Conservation (phyloP, 1,284 basidiomycete genomes). For the Filobasidium uniguttulatum region DNA sequence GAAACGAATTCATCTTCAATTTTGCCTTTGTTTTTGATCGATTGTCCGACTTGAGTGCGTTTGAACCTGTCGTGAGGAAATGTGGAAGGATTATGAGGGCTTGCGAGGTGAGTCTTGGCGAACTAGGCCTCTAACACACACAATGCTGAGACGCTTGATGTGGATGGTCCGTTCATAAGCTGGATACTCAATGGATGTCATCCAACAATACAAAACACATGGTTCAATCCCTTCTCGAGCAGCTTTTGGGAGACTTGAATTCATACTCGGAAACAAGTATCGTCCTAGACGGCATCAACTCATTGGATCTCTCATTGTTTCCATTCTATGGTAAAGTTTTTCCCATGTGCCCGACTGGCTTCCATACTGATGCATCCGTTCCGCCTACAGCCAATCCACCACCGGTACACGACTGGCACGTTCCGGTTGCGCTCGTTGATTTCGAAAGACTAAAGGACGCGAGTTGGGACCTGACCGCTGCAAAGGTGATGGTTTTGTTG, state of each 20-base stretch:
- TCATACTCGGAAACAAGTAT: conserved; percentile 93
- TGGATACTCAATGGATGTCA: conserved; percentile 80
- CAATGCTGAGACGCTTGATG: background rate
- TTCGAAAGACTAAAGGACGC: conserved; percentile 64
- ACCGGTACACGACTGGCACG: conserved; percentile 82
- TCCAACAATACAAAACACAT: conserved; percentile 53
- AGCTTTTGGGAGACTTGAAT: conserved; percentile 92
- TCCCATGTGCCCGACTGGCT: background rate
- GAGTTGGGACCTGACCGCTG: conserved; percentile 94
- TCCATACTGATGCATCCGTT: background rate
- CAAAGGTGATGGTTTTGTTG: too few relatives aligned
- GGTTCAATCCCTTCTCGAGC: conserved; percentile 79
- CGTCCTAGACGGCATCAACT: conserved; percentile 72
- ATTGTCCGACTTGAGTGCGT: conserved; percentile 74
- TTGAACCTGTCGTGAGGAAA: conserved; percentile 91
- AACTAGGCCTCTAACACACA: background rate
- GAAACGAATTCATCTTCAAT: conserved; percentile 89
- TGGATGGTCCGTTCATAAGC: conserved; percentile 40
- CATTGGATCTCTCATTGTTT: conserved; percentile 86
- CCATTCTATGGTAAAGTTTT: conserved; percentile 61
- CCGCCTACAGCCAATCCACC: conserved; percentile 69
- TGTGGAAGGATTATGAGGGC: conserved; percentile 71
- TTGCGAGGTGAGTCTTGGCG: conserved; percentile 56
- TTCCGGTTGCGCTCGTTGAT: conserved; percentile 79
- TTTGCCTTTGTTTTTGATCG: conserved; percentile 88